Percentiles rank a stretch among this genome's conserved stretches.
Conservation (phyloP, 2,329 filamentous ascomycete genomes). For the Paecilomyces variotii region DNA sequence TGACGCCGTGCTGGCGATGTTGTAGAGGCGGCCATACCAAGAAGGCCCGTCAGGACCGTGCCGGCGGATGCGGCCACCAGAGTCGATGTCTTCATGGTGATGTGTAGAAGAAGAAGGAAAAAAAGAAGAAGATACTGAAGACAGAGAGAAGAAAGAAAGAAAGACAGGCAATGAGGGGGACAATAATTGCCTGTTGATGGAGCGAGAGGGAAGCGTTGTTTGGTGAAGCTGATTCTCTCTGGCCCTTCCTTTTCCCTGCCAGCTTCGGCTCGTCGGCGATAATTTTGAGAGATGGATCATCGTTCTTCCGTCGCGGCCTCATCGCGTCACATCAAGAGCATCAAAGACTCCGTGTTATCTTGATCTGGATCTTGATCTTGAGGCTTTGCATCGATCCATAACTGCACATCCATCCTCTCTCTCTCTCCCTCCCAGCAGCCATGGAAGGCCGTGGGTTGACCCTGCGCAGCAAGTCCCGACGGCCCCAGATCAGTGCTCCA, state of each 20-base stretch:
- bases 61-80: slow-evolving; percentile 51
- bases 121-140: not conserved
- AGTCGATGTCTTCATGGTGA: slow-evolving; percentile 48
- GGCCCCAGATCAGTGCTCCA: slow-evolving; percentile 53
- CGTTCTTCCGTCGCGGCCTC: slow-evolving; percentile 30
- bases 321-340: slow-evolving; percentile 6
- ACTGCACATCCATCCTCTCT: not conserved
- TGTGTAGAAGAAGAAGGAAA: not conserved
- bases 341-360: not conserved
- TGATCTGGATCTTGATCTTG: too few species aligned
- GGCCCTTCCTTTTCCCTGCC: not conserved
- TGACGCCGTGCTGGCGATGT: not conserved
- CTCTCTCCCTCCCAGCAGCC: slow-evolving; percentile 10
- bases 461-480: slow-evolving; percentile 53
- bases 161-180: slow-evolving; percentile 3
- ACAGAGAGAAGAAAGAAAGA: slow-evolving; percentile 2
- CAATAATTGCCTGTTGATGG: not conserved
- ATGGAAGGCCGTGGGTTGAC: slow-evolving; percentile 53
- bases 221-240: not conserved
- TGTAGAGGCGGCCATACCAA: slow-evolving; percentile 34
- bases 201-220: not conserved
- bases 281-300: slow-evolving; percentile 21
- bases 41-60: slow-evolving; percentile 49
- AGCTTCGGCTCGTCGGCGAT: slow-evolving; percentile 2
- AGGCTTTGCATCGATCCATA: too few species aligned